phyloP scores from a whole-genome alignment of 2,329 filamentous ascomycete genomes.

The Talaromyces albobiverticillius region DNA sequence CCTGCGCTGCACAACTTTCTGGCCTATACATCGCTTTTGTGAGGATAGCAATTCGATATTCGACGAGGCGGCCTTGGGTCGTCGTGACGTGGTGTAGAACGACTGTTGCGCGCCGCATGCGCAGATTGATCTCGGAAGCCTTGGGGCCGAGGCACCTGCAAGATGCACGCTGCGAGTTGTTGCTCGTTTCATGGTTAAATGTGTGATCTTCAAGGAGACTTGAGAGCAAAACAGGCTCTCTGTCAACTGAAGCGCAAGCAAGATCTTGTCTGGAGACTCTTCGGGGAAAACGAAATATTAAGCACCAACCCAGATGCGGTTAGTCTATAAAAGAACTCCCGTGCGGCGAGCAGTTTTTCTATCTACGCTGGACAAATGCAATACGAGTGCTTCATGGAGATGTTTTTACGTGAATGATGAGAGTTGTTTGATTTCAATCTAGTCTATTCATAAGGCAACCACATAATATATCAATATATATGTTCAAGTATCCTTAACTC shows the following conservation, averaged over 20 bases:
- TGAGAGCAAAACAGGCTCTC: neutral
- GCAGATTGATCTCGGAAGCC: neutral
- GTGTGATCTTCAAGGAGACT: neutral
- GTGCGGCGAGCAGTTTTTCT: too few species aligned
- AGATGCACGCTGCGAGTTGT: slow-evolving; percentile 5
- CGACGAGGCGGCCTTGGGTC: slow-evolving; percentile 1
- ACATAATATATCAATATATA: too few species aligned
- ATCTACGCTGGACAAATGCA: too few species aligned
- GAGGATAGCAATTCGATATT: neutral
- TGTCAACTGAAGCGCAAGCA: neutral
- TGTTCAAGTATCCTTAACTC: too few species aligned
- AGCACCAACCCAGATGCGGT: neutral
- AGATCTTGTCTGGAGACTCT: neutral
- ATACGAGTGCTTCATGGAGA: too few species aligned
- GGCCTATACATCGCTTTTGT: slow-evolving; percentile 38
- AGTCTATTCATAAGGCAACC: too few species aligned
- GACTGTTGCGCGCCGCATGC: slow-evolving; percentile 5
- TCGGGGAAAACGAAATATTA: neutral
- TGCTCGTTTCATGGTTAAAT: neutral
- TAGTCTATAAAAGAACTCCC: too few species aligned
- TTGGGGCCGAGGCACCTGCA: neutral
- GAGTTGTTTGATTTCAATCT: too few species aligned
- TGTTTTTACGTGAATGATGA: too few species aligned
- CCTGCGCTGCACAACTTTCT: slow-evolving; percentile 33
- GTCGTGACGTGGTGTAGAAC: neutral